Base-by-base conservation (phyloP, 345 rosid genomes). In the Carallia brachiata region DNA sequence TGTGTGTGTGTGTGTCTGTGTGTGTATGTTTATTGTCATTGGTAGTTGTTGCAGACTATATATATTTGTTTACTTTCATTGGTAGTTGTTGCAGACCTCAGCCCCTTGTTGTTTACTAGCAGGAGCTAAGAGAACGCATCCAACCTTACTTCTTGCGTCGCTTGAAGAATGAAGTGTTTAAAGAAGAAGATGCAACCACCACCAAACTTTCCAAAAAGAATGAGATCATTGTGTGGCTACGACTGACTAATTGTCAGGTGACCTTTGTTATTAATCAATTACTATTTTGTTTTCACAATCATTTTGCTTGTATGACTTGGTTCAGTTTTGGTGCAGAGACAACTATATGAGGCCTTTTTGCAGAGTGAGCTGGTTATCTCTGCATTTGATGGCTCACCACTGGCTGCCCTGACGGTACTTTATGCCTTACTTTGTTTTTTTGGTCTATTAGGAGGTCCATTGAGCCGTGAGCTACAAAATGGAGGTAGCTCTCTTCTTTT, bases 91-190 rank as follows among this genome's bases (percentile, higher is more conserved):
- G 16, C 16, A 44, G 50, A 44, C 63, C 39, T 18, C 7, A 62
- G 34, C 5, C 27, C 7, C n/a, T 13, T 57, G 55, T 58, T 60
- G 32, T 63, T 28, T 73, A 52, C 44, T 65, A 50, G 62, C 70
- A 95, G 99, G 96, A 95, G 73, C 83, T 92, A 64, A 87, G 99
- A 76, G 96, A 90, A 70, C 81, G 86, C 37, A 95, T 95, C 79
- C 91, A 92, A 72, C 98, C 99, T 50, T 95, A 84, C 79, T 95
- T 95, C 71, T 81, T 95, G 80, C 97, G 96, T 59, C 97, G 99
- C 57, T 76, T 92, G 72, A 95, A 95, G 83, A 89, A 57, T 71
- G 99, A 92, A 73, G 96, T 95, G 65, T 92, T 95, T 72, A 77
- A 71, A 69, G 94, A 86, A 39, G 80, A 85, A 67, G 83, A 81